Conservation (phyloP, 352 stramenopile species). For the Phytophthora agathidicida region DNA sequence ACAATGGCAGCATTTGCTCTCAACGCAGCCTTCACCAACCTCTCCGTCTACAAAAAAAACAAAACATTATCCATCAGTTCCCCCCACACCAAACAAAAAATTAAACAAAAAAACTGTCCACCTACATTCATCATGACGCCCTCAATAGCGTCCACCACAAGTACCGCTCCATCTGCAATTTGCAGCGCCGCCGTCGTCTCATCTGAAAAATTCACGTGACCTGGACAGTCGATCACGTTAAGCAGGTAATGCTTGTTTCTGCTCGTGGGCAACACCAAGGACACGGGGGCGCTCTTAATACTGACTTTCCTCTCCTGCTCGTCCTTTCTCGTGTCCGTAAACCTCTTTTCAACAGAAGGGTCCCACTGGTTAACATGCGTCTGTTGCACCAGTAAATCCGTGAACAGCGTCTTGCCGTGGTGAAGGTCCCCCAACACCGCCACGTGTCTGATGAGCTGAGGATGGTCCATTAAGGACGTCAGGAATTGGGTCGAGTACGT, state of each 20-base stretch:
- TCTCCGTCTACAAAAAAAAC: conserved; percentile 87
- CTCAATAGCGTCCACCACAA: conserved; percentile 98
- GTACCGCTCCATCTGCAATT: conserved; percentile 92
- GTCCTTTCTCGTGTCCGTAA: conserved; percentile 96
- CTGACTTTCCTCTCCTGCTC: conserved; percentile 97
- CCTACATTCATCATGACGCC: conserved; percentile 96
- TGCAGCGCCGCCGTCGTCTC: conserved; percentile 94
- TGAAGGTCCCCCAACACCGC: conserved; percentile 98
- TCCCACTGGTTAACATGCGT: conserved; percentile 90
- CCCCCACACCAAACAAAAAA: background rate
- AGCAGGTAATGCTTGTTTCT: conserved; percentile 96
- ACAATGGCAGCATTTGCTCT: conserved; percentile 89
- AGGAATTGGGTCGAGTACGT: conserved; percentile 92
- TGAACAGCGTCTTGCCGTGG: conserved; percentile 95
- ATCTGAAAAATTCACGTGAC: conserved; percentile 98
- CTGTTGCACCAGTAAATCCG: conserved; percentile 91
- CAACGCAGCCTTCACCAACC: conserved; percentile 93
- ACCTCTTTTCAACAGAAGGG: conserved; percentile 82
- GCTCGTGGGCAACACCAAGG: conserved; percentile 93
- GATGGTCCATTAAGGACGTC: conserved; percentile 90
- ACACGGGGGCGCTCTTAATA: conserved; percentile 97
- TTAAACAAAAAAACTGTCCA: background rate
- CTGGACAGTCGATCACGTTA: conserved; percentile 97
- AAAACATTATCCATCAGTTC: conserved; percentile 14
- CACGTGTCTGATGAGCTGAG: conserved; percentile 92